Evolutionary conservation across 352 stramenopile genomes (phyloP), one percentile per base, ranked within the genome.

Genomic region (Globisporangium viniferum): DNA sequence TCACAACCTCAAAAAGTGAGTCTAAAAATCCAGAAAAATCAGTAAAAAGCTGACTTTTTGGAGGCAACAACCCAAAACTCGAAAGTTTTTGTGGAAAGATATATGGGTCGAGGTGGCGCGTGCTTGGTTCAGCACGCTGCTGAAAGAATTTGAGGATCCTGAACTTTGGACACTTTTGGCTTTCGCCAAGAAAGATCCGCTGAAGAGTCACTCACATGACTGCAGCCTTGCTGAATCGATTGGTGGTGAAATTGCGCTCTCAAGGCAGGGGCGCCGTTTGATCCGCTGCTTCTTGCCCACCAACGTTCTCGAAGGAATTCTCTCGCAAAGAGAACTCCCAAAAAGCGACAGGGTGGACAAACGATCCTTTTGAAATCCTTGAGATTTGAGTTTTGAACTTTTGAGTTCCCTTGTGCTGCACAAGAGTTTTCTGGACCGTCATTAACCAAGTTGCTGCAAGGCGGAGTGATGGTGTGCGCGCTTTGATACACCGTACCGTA

Each of bases 361-460:
- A 44, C 35, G 35, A 41, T 41, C 35, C 24, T 24, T 24, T 24
- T 24, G 24, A 24, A 24, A 24, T 24, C 24, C 24, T 41, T 41
- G 35, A 41, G 9, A 35, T 6, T 35, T 6, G 5, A 22, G 18
- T 31, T 20, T 54, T 54, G 46, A 56, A 10, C 56, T 56, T 49
- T 51, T 27, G 31, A 33, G 7, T 58, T 24, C 27, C 9, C 15
- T n/a, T 41, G 33, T 57, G 9, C 46, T 46, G 3, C 64, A 64
- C 64, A 69, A 64, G 54, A 69, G 64, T 41, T 69, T 69, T 69
- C 64, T 63, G 64, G 64, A 69, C 64, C 53, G 27, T 62, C 64
- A 69, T 57, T 64, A 5, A n/a, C 24, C 49, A 61, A 55, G 12
- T 2, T 41, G 18, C 7, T 54, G n/a, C n/a, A 9, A 4, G 5